Base-by-base conservation (phyloP, 257 asterid genomes). In the Solanum sitiens region DNA sequence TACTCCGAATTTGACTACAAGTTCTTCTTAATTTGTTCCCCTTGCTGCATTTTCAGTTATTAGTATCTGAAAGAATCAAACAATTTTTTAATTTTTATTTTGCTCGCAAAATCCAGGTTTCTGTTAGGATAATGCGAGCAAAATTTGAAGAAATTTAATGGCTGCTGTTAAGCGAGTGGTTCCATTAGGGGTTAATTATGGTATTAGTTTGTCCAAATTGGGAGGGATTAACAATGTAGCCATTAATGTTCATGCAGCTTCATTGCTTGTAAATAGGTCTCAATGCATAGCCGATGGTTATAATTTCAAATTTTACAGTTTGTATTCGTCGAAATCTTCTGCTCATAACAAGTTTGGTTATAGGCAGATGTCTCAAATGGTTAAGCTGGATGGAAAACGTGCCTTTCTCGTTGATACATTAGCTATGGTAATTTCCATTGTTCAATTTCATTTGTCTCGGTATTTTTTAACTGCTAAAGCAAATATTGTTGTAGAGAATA, bases 361-460 rank as follows among this genome's bases (percentile, higher is more conserved):
- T 67, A 83, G 95, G 89, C 92, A 91, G 89, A 91, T 93, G 87
- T 93, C 93, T 72, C 93, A 90, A 89, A 92, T 93, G 56, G 92
- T 84, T 35, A 90, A 88, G 85, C 89, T 93, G 67, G 89, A 68
- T 68, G 89, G 89, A 50, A 89, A 84, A 30, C 94, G 93, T 32
- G 92, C 91, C n/a, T 93, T 83, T 87, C 93, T 93, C 25, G 92
- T 93, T 23, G 95, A 94, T 86, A 94, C 95, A 23, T 87, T 93
- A 50, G 92, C 94, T 75, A 75, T 94, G 94, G 96, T 92, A 93
- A 86, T 63, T 88, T 8, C 0, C n/a, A 32, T 85, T 50, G 10
- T 39, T 27, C 6, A 1, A 4, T 42, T 27, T 42, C 47, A 37
- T 73, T 73, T 73, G 18, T 74, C 30, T 3, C 0, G 1, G 37